Evolutionary conservation across 108 stramenopile species (phyloP), one percentile per base, ranked within the genome.

Genomic region (Fragilaria radians): DNA sequence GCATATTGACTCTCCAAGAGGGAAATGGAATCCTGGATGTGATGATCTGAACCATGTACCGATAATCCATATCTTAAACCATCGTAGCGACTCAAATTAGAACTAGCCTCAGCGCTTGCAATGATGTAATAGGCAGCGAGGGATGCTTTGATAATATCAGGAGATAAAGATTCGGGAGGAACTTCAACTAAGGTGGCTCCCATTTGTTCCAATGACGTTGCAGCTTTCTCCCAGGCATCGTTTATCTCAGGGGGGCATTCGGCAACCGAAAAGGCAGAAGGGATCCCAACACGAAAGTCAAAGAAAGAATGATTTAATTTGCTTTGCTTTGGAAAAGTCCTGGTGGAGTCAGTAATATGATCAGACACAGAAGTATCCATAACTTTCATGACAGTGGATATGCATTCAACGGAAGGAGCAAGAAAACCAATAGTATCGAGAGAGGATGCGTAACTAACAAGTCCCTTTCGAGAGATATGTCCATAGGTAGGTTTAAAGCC

Each of bases 401-500:
- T 78, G 71, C 86, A 89, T 24, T 80, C 71, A n/a, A 69, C 63
- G 31, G 72, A 75, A 19, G 71, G 73, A 5, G 82, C 76, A 27
- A 99, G 28, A 28, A 95, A 66, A 23, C 98, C 98, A 4, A 93
- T 77, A 0, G 92, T 94, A 68, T 99, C 98, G 45, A 96, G 74
- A 2, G 91, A 95, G 11, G 86, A 89, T 1, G 95, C 96, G 68
- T 97, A 99, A 47, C 94, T 89, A 17, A 96, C 92, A 22, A 97
- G 75, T 1, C 98, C 98, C 60, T 95, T 80, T 3, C 98, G 75
- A 1, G 95, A 88, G 27, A 95, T 63, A 5, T 68, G 59, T 23
- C 98, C 98, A 57, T 97, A 97, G 24, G 91, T 70, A 21, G 98
- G 98, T 78, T 99, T 99, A 60, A 97, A 76, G 9, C 98, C 98